These are phyloP conservation scores for Podospora australis DNA, from an alignment of 495 filamentous ascomycete genomes.

Conservation along the genomic window DNA sequence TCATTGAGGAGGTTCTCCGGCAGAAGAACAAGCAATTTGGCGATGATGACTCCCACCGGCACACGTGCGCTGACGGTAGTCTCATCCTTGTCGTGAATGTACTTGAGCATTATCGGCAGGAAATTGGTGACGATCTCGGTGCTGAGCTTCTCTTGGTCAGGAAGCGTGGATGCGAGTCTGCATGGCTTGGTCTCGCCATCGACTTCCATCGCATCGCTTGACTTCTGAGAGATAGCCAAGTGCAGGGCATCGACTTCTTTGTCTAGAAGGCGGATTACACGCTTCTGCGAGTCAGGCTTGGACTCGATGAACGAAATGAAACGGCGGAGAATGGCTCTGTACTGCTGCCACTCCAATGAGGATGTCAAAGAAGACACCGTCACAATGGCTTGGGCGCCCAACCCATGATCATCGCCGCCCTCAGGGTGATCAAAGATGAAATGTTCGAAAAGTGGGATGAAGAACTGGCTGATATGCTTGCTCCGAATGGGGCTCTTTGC, in stretches of 20 bases:
- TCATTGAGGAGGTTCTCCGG: constrained; percentile 62
- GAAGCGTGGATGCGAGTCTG: constrained; percentile 58
- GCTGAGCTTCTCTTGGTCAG: constrained; percentile 60
- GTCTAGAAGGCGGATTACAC: constrained; percentile 73
- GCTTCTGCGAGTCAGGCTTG: constrained; percentile 80
- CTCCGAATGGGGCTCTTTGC: constrained; percentile 55
- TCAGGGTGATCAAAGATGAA: constrained; percentile 78
- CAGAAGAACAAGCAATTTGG: constrained; percentile 78
- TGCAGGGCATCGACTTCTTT: constrained; percentile 68
- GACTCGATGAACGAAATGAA: constrained; percentile 72
- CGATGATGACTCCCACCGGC: constrained; percentile 76
- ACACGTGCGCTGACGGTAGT: constrained; percentile 84
- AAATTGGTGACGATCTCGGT: constrained; percentile 68
- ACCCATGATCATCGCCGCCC: constrained; percentile 72
- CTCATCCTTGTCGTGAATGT: constrained; percentile 91
- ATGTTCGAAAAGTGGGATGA: constrained; percentile 87
- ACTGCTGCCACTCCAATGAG: constrained; percentile 88
- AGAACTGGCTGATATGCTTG: constrained; percentile 75
- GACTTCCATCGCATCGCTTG: constrained; percentile 33
- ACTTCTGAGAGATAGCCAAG: constrained; percentile 41
- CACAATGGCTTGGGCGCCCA: constrained; percentile 72
- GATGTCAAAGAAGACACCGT: constrained; percentile 67
- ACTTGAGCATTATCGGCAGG: constrained; percentile 65
- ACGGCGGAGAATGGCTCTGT: constrained; percentile 69
- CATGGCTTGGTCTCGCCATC: constrained; percentile 28